These are phyloP conservation scores for Solanum hybrid DNA, from an alignment of 305 asterid genomes.

Conservation along the genomic window DNA sequence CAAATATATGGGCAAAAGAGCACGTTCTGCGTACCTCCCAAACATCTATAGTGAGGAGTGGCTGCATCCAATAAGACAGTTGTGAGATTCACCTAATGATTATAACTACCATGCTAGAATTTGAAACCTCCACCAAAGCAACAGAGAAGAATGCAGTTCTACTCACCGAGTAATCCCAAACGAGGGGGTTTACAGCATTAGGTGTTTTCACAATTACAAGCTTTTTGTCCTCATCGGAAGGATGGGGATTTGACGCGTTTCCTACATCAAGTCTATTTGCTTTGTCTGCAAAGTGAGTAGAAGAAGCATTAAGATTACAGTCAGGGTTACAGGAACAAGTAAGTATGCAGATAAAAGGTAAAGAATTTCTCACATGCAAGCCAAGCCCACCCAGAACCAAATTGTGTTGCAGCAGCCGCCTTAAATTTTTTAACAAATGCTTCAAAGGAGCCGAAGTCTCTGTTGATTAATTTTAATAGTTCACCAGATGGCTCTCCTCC, in stretches of 20 bases:
- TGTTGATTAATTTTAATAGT: slow-evolving; percentile 54
- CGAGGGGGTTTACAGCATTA: slow-evolving; percentile 88
- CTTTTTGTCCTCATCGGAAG: slow-evolving; percentile 76
- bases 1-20: neutral
- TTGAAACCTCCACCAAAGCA: neutral
- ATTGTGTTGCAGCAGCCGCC: slow-evolving; percentile 84
- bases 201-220: slow-evolving; percentile 88
- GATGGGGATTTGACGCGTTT: slow-evolving; percentile 69
- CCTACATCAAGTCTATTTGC: slow-evolving; percentile 71
- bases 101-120: neutral
- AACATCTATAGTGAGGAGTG: slow-evolving; percentile 85
- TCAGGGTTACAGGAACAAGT: neutral
- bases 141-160: neutral
- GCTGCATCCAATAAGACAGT: slow-evolving; percentile 42
- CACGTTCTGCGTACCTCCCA: slow-evolving; percentile 69
- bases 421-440: slow-evolving; percentile 63
- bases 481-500: slow-evolving; percentile 88
- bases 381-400: slow-evolving; percentile 99
- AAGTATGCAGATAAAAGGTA: neutral
- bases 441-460: slow-evolving; percentile 92
- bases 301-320: neutral
- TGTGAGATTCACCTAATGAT: neutral
- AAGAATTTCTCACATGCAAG: slow-evolving; percentile 63
- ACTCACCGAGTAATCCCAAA: slow-evolving; percentile 88
- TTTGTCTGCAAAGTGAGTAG: slow-evolving; percentile 41